Percentiles rank a stretch among this genome's conserved stretches.
phyloP scores from a whole-genome alignment of 2,329 filamentous ascomycete species.

The Fusarium sp. region DNA sequence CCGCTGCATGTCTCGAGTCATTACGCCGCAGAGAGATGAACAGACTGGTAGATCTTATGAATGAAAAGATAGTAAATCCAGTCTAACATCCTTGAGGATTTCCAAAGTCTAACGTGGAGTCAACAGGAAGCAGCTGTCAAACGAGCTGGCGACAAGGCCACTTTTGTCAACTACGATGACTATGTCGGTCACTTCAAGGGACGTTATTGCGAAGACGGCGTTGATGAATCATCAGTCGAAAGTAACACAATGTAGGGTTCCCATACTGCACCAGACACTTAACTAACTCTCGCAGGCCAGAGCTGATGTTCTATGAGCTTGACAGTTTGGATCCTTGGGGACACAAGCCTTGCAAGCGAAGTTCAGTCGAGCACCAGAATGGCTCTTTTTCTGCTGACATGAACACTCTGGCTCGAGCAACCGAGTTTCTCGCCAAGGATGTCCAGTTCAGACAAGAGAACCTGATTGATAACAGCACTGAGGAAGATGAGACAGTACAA shows the following conservation, averaged over 20 bases:
- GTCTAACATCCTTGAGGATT: no score
- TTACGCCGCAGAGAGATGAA: slow-evolving; percentile 9
- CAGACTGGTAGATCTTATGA: slow-evolving; percentile 10
- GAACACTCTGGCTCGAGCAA: slow-evolving; percentile 4
- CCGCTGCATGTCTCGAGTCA: slow-evolving; percentile 6
- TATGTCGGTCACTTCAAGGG: not conserved
- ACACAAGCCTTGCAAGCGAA: slow-evolving; percentile 8
- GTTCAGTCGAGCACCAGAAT: slow-evolving; percentile 1
- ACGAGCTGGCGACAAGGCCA: slow-evolving; percentile 8
- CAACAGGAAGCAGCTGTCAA: slow-evolving; percentile 2
- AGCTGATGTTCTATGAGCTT: slow-evolving; percentile 22
- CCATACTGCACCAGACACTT: not conserved
- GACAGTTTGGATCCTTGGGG: slow-evolving; percentile 7
- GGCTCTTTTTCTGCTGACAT: slow-evolving; percentile 7
- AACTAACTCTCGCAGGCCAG: not conserved
- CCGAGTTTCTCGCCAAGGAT: not conserved
- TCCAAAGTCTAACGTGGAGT: no score
- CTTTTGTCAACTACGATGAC: slow-evolving; percentile 6
- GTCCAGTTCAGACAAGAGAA: slow-evolving; percentile 3
- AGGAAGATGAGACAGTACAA: not conserved
- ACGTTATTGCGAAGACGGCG: slow-evolving; percentile 8
- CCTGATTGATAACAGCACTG: not conserved
- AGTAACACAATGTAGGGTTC: slow-evolving; percentile 6
- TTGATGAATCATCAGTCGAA: slow-evolving; percentile 15
- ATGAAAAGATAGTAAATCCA: slow-evolving; percentile 7